These are phyloP conservation scores for Syzygium grande DNA, from an alignment of 345 rosid species.

Conservation along the genomic window DNA sequence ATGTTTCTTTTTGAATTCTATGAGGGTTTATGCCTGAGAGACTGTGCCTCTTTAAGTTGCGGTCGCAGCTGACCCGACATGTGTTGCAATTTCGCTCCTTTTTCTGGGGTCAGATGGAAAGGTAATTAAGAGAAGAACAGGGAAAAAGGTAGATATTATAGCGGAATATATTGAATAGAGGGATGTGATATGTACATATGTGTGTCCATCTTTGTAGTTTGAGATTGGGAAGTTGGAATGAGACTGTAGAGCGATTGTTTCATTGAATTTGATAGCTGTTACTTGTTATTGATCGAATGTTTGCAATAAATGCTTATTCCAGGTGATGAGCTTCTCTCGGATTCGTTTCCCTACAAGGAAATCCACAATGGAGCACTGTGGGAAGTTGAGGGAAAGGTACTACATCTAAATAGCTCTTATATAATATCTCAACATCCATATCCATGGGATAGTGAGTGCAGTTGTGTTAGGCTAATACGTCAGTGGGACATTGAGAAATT, in stretches of 20 bases:
- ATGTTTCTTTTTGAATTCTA: background rate
- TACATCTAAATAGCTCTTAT: background rate
- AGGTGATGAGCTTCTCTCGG: constrained; percentile 96
- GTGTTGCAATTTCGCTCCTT: background rate
- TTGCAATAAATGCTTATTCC: background rate
- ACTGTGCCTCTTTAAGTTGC: background rate
- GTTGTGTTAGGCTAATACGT: background rate
- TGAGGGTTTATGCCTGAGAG: background rate
- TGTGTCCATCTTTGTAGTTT: background rate
- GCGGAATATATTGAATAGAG: background rate
- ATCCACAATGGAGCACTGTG: constrained; percentile 58
- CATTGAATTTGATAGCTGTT: background rate
- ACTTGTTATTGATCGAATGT: background rate
- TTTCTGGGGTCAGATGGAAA: background rate
- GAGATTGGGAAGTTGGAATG: background rate
- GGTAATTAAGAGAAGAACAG: background rate
- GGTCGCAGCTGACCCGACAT: background rate
- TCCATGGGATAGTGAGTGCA: background rate
- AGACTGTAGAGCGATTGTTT: background rate
- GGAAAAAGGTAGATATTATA: background rate
- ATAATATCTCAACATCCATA: background rate
- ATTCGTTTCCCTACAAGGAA: constrained; percentile 92
- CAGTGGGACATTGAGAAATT: background rate
- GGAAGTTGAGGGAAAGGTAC: constrained; percentile 95
- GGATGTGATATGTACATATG: background rate